These are phyloP conservation scores for Corylus avellana DNA, from an alignment of 306 rosid species.

Conservation along the genomic window DNA sequence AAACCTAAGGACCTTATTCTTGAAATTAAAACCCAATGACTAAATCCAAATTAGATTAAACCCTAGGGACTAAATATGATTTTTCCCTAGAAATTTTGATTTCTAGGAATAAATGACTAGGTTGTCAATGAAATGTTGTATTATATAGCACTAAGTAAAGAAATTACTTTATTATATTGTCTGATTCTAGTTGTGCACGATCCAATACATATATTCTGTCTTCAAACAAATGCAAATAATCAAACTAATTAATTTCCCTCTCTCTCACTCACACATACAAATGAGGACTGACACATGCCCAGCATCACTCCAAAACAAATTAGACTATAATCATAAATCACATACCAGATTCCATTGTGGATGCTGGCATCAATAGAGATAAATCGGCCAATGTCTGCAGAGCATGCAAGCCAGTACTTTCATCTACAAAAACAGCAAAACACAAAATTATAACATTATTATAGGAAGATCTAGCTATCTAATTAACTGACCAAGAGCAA, in stretches of 20 bases:
- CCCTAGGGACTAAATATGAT: no score
- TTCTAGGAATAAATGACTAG: background rate
- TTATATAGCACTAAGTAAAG: no score
- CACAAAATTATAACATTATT: background rate
- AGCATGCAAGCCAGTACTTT: conserved; percentile 69
- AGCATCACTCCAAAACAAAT: background rate
- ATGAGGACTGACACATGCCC: background rate
- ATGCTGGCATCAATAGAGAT: conserved; percentile 70
- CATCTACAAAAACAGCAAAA: conserved; percentile 46
- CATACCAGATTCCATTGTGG: conserved; percentile 72
- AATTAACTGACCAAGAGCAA: background rate
- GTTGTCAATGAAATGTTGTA: background rate
- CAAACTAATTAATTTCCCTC: background rate
- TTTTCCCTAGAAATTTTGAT: no score
- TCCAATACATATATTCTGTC: background rate
- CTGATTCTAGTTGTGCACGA: background rate
- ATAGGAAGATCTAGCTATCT: background rate
- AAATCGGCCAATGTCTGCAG: conserved; percentile 83
- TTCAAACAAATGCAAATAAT: background rate
- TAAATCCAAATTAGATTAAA: no score
- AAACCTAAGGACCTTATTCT: no score
- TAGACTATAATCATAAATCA: conserved; percentile 15
- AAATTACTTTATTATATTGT: no score
- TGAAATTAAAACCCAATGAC: no score
- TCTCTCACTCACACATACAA: background rate